A percentile compares a stretch with the other conserved stretches of the same genome.
These are phyloP conservation scores for Ambrosiella cleistominuta DNA, from an alignment of 2,329 filamentous ascomycete species.

Conservation along the genomic window DNA sequence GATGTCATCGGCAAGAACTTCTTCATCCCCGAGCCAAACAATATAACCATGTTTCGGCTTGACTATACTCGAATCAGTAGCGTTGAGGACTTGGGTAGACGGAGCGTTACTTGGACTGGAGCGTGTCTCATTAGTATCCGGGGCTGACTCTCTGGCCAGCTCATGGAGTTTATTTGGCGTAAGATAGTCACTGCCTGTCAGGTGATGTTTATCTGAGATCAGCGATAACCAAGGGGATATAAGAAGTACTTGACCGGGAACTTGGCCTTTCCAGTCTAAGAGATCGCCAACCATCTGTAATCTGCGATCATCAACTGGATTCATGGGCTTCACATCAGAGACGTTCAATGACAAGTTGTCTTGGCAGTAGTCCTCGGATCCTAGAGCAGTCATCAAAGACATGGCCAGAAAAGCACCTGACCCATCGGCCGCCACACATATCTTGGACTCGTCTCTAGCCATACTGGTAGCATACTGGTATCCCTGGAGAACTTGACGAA, in stretches of 20 bases:
- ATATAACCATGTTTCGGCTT: conserved; percentile 46
- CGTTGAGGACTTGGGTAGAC: neutral
- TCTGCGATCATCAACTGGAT: neutral
- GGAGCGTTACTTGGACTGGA: neutral
- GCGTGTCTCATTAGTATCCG: conserved; percentile 16
- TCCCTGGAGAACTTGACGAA: conserved; percentile 50
- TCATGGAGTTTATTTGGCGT: conserved; percentile 45
- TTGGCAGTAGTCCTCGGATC: conserved; percentile 2
- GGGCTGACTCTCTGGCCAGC: conserved; percentile 50
- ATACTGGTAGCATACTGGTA: conserved; percentile 52
- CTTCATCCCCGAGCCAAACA: conserved; percentile 57
- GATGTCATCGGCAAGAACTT: conserved; percentile 59
- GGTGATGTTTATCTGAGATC: conserved; percentile 46
- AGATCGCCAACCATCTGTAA: conserved; percentile 4
- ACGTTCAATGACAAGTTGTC: conserved; percentile 3
- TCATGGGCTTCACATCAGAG: neutral
- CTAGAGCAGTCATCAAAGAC: conserved; percentile 36
- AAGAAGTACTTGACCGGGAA: conserved; percentile 41
- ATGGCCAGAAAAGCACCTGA: conserved; percentile 60
- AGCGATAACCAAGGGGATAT: conserved; percentile 72
- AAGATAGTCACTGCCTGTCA: conserved; percentile 60
- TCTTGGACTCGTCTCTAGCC: conserved; percentile 37
- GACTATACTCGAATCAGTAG: neutral
- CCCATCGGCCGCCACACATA: conserved; percentile 63
- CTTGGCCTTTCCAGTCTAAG: conserved; percentile 9